These are phyloP conservation scores for Agaricales sp. DNA, from an alignment of 1,284 basidiomycete genomes.

Conservation along the genomic window DNA sequence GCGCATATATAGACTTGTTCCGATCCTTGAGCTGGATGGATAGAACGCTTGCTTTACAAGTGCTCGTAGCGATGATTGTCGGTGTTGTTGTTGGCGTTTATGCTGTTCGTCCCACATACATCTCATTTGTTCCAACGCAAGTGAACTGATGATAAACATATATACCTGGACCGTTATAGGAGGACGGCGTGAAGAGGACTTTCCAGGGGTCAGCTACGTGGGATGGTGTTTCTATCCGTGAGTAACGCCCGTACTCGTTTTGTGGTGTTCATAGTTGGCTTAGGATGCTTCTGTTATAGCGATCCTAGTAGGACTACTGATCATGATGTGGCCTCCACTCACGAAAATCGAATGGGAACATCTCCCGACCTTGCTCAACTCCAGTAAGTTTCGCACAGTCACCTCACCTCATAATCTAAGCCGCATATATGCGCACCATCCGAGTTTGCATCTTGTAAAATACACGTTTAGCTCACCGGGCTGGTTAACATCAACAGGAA, in stretches of 20 bases:
- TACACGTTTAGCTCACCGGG: no score
- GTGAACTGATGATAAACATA: neutral
- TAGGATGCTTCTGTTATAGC: no score
- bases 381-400: slow-evolving; percentile 27
- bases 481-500: neutral
- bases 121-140: neutral
- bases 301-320: slow-evolving; percentile 66
- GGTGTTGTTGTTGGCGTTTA: slow-evolving; percentile 73
- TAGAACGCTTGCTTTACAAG: slow-evolving; percentile 60
- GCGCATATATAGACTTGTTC: slow-evolving; percentile 37
- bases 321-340: slow-evolving; percentile 89
- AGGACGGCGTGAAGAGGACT: slow-evolving; percentile 35
- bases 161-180: neutral
- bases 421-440: slow-evolving; percentile 1
- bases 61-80: slow-evolving; percentile 70
- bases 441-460: no score
- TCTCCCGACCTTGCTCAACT: slow-evolving; percentile 35
- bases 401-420: no score
- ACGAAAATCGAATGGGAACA: slow-evolving; percentile 76
- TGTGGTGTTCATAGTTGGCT: no score
- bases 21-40: slow-evolving; percentile 45
- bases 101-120: slow-evolving; percentile 15
- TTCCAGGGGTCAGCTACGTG: slow-evolving; percentile 39
- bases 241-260: slow-evolving; percentile 20
- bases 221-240: slow-evolving; percentile 50